Conservation (phyloP, 169 alveolate species). For the Plasmodium gonderi region DNA sequence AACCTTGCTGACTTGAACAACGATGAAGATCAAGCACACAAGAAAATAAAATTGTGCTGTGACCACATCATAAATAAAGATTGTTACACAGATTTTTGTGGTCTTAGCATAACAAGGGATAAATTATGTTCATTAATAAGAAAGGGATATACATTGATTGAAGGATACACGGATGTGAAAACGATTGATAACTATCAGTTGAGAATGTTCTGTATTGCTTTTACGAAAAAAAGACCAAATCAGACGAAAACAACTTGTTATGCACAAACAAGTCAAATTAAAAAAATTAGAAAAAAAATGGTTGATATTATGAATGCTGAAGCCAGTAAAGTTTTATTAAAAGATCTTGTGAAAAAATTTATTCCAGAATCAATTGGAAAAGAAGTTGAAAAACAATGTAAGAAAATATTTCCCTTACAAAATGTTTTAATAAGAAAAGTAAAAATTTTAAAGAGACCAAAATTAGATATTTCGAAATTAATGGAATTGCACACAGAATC, state of each 20-base stretch:
- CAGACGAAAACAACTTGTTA: slow-evolving; percentile 97
- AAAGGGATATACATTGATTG: slow-evolving; percentile 97
- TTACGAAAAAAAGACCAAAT: slow-evolving; percentile 95
- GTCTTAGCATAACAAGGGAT: slow-evolving; percentile 97
- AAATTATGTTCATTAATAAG: slow-evolving; percentile 95
- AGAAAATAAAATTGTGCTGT: slow-evolving; percentile 95
- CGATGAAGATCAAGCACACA: slow-evolving; percentile 95
- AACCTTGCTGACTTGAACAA: slow-evolving; percentile 96
- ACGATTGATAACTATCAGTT: slow-evolving; percentile 96
- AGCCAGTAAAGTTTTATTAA: slow-evolving; percentile 93
- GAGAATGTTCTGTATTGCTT: slow-evolving; percentile 97
- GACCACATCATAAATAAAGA: slow-evolving; percentile 96
- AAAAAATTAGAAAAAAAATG: slow-evolving; percentile 97
- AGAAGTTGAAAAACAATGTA: slow-evolving; percentile 96
- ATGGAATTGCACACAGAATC: slow-evolving; percentile 92
- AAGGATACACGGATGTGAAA: slow-evolving; percentile 97
- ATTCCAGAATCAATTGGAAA: slow-evolving; percentile 96
- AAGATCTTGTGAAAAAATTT: slow-evolving; percentile 95
- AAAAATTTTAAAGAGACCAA: slow-evolving; percentile 97
- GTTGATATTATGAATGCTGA: slow-evolving; percentile 95
- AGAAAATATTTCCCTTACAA: slow-evolving; percentile 96
- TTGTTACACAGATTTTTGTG: slow-evolving; percentile 97
- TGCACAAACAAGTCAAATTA: slow-evolving; percentile 95
- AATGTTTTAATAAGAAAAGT: slow-evolving; percentile 96
- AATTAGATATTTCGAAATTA: slow-evolving; percentile 92